Conservation (phyloP, 441 rosid genomes). For the Aquilaria agallochum region DNA sequence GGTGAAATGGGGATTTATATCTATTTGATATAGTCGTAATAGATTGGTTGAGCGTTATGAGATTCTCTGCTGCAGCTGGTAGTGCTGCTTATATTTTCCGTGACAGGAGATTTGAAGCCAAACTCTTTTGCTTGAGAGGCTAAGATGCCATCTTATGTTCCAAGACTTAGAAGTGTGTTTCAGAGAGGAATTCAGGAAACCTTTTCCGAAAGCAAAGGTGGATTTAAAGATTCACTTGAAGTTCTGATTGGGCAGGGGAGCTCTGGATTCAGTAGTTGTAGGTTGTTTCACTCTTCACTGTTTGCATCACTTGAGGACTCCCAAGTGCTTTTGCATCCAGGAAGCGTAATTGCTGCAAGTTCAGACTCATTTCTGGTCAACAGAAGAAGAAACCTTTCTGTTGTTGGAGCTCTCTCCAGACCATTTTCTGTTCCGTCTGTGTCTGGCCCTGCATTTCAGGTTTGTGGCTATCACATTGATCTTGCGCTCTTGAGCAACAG, state of each 20-base stretch:
- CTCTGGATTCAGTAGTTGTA: conserved; percentile 41
- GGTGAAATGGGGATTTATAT: conserved; percentile 4
- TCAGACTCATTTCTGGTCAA: conserved; percentile 47
- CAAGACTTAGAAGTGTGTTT: conserved; percentile 46
- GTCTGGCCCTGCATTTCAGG: conserved; percentile 84
- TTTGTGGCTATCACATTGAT: conserved; percentile 82
- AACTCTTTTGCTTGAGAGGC: conserved; percentile 30
- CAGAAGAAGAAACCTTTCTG: conserved; percentile 65
- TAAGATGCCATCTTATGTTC: conserved; percentile 63
- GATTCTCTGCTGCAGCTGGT: conserved; percentile 26
- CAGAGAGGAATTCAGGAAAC: conserved; percentile 48
- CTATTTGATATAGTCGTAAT: conserved; percentile 1
- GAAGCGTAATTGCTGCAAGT: conserved; percentile 38
- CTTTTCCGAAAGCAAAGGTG: conserved; percentile 29
- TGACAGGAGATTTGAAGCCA: conserved; percentile 15
- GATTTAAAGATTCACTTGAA: conserved; percentile 36
- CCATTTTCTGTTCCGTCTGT: conserved; percentile 86
- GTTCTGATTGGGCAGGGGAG: conserved; percentile 50
- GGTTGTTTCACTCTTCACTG: conserved; percentile 45
- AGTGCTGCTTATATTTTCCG: conserved; percentile 24
- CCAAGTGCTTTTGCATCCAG: conserved; percentile 45
- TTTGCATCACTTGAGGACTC: conserved; percentile 39
- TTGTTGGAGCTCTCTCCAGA: conserved; percentile 74
- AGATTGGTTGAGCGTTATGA: conserved; percentile 57
- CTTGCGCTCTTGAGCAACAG: conserved; percentile 37